A percentile compares a stretch with the other conserved stretches of the same genome.
phyloP scores from a whole-genome alignment of 768 basidiomycete species.

The Auriscalpium microsporum region DNA sequence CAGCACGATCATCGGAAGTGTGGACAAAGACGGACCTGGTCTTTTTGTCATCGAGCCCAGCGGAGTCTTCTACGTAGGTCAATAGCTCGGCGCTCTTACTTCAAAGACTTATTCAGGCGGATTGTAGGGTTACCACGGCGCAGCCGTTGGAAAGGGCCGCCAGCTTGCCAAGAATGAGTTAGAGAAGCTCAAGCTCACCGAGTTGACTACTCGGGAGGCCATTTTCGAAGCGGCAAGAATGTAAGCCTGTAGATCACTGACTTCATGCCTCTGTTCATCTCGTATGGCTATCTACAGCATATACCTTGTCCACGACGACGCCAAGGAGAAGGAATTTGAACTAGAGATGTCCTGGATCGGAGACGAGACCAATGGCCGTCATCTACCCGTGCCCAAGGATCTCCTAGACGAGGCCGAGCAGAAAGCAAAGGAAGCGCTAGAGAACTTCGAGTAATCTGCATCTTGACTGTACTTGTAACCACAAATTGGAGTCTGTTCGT shows the following conservation, averaged over 20 bases:
- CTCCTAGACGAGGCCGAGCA: slow-evolving; percentile 78
- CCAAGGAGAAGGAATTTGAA: slow-evolving; percentile 97
- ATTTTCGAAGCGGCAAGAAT: slow-evolving; percentile 92
- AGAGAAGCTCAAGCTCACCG: slow-evolving; percentile 86
- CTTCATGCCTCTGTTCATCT: too few species aligned
- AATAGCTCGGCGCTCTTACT: background rate
- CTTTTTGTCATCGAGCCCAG: slow-evolving; percentile 93
- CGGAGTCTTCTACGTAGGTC: slow-evolving; percentile 77
- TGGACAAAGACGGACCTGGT: slow-evolving; percentile 81
- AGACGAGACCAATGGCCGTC: slow-evolving; percentile 69
- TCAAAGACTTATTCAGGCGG: background rate
- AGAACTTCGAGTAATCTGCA: slow-evolving; percentile 44
- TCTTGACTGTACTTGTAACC: slow-evolving; percentile 16
- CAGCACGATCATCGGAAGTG: slow-evolving; percentile 81
- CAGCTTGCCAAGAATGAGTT: slow-evolving; percentile 97
- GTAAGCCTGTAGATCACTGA: slow-evolving; percentile 37
- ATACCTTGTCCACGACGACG: slow-evolving; percentile 94
- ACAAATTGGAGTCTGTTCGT: background rate
- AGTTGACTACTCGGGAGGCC: slow-evolving; percentile 75
- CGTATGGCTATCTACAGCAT: slow-evolving; percentile 45
- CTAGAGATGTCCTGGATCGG: slow-evolving; percentile 97
- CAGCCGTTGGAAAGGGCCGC: slow-evolving; percentile 97
- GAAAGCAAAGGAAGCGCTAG: slow-evolving; percentile 80
- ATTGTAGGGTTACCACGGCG: slow-evolving; percentile 83
- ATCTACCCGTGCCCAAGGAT: slow-evolving; percentile 79